Evolutionary conservation across 257 asterid species (phyloP).

Genomic region (Ballota nigra): DNA sequence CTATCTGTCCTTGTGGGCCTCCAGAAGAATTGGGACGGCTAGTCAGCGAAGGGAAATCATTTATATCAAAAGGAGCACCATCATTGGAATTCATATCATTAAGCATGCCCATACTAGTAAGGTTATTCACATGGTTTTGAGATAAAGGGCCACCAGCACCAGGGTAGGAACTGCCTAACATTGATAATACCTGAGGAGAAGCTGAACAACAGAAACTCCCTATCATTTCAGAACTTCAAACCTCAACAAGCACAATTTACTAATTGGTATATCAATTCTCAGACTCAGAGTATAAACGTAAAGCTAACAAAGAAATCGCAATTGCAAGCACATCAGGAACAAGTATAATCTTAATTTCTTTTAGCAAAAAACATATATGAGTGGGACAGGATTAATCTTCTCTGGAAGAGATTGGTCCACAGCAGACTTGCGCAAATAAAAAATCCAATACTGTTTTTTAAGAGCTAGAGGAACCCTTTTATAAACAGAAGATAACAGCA

Average conservation of each 20-base stretch:
- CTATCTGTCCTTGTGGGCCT: constrained; percentile 93
- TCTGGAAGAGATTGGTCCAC: not conserved
- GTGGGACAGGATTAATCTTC: not conserved
- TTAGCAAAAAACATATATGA: not conserved
- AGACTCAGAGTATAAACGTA: not conserved
- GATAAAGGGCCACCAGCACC: constrained; percentile 80
- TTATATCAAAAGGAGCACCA: constrained; percentile 87
- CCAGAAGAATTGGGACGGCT: constrained; percentile 98
- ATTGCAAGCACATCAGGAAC: not conserved
- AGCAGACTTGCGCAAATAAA: not conserved
- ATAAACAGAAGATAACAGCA: not conserved
- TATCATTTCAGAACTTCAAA: constrained; percentile 18
- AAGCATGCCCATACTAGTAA: constrained; percentile 75
- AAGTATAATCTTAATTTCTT: not conserved
- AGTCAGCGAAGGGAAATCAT: constrained; percentile 92
- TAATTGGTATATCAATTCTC: constrained; percentile 4
- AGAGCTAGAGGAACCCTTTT: not conserved
- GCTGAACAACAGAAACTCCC: constrained; percentile 60
- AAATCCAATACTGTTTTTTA: not conserved
- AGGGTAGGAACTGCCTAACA: constrained; percentile 82
- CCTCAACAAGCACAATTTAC: constrained; percentile 25
- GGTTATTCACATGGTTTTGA: constrained; percentile 76
- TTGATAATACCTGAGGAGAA: constrained; percentile 94
- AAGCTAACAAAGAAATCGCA: not conserved
- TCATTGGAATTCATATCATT: constrained; percentile 83